phyloP scores from a whole-genome alignment of 805 yeast species.

The Candida maesae region DNA sequence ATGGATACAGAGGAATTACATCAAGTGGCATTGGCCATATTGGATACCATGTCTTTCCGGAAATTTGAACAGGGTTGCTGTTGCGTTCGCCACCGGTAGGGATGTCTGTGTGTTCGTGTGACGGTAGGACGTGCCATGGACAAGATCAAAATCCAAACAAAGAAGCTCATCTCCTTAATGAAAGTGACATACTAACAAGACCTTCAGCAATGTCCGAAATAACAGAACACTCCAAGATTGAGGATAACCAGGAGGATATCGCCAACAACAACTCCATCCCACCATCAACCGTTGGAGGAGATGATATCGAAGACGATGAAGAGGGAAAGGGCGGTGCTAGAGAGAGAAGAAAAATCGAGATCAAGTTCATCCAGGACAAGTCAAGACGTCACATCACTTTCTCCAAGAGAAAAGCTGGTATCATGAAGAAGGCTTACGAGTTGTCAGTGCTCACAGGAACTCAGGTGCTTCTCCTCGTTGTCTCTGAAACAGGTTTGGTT shows the following conservation, averaged over 20 bases:
- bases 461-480: slow-evolving; percentile 90
- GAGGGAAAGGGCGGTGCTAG: slow-evolving; percentile 43
- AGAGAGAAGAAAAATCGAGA: slow-evolving; percentile 88
- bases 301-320: slow-evolving; percentile 42
- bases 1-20: too few relatives aligned
- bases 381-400: slow-evolving; percentile 97
- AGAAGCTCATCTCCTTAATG: too few relatives aligned
- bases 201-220: slow-evolving; percentile 25
- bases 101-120: not conserved
- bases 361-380: slow-evolving; percentile 95
- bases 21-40: too few relatives aligned
- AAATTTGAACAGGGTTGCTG: too few relatives aligned
- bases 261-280: slow-evolving; percentile 11
- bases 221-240: slow-evolving; percentile 22
- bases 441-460: slow-evolving; percentile 95
- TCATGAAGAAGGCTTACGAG: slow-evolving; percentile 99
- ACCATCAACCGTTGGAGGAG: slow-evolving; percentile 16
- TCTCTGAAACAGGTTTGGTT: slow-evolving; percentile 97
- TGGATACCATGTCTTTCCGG: too few relatives aligned
- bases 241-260: slow-evolving; percentile 23
- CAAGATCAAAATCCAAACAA: too few relatives aligned
- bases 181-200: too few relatives aligned
- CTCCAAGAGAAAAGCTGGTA: slow-evolving; percentile 97
- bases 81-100: too few relatives aligned
- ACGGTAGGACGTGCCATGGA: too few relatives aligned